These are phyloP conservation scores for Phragmites australis DNA, from an alignment of 176 grass and related monocot species.

Conservation along the genomic window DNA sequence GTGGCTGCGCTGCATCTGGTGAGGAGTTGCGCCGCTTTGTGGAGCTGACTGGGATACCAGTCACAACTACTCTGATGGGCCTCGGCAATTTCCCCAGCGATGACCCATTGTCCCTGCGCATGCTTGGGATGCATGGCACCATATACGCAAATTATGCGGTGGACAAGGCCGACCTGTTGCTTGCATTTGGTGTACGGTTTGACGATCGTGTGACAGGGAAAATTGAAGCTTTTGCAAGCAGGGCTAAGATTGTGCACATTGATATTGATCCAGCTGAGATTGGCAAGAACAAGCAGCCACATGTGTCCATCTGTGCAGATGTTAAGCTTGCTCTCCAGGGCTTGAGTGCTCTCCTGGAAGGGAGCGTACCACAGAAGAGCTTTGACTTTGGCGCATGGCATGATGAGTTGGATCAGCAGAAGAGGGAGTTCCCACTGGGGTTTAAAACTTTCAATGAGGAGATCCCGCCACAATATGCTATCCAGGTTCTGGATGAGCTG, in stretches of 20 bases:
- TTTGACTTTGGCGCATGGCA: constrained; percentile 67
- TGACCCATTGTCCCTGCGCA: constrained; percentile 66
- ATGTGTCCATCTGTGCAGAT: constrained; percentile 88
- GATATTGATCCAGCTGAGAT: constrained; percentile 99
- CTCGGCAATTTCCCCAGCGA: constrained; percentile 83
- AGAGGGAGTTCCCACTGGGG: constrained; percentile 67
- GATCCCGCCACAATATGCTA: constrained; percentile 77
- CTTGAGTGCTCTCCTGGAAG: constrained; percentile 62
- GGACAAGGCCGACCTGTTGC: constrained; percentile 88
- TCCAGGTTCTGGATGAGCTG: constrained; percentile 88
- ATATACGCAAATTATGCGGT: constrained; percentile 93
- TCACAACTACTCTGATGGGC: constrained; percentile 94
- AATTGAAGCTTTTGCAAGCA: constrained; percentile 92
- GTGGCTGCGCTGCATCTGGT: constrained; percentile 73
- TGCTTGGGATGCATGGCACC: constrained; percentile 98
- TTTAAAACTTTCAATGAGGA: constrained; percentile 75
- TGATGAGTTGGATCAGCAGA: constrained; percentile 69
- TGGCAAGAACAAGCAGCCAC: constrained; percentile 98
- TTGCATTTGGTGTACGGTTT: constrained; percentile 93
- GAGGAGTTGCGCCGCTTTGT: constrained; percentile 78
- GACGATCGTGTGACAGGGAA: constrained; percentile 98
- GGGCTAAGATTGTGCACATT: constrained; percentile 95
- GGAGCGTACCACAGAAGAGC: constrained; percentile 26
- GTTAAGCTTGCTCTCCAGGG: constrained; percentile 74
- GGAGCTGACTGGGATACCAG: constrained; percentile 75